Evolutionary conservation across 169 alveolate genomes (phyloP).

Genomic region (Plasmodium coatneyi): DNA sequence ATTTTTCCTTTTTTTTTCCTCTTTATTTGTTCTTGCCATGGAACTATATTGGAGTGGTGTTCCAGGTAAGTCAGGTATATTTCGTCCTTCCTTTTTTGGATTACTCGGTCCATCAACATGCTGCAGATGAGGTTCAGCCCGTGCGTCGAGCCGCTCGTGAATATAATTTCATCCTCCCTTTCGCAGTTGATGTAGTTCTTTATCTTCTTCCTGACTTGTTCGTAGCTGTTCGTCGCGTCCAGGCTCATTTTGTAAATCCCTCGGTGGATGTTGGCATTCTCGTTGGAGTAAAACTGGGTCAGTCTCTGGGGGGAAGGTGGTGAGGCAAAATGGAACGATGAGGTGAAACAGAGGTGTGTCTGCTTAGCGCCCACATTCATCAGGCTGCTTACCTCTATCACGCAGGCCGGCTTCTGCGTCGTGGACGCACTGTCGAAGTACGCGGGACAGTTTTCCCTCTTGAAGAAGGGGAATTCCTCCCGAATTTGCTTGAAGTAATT

Average conservation of each 20-base stretch:
- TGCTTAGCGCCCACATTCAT: background rate
- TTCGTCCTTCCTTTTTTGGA: conserved; percentile 73
- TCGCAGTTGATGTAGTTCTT: conserved; percentile 75
- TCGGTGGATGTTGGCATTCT: conserved; percentile 46
- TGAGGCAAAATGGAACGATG: no score
- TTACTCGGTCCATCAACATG: conserved; percentile 59
- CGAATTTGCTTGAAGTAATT: conserved; percentile 49
- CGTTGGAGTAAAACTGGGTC: conserved; percentile 55
- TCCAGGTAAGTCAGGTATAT: conserved; percentile 79
- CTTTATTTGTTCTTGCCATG: conserved; percentile 79
- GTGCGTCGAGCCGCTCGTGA: conserved; percentile 84
- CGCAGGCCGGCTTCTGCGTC: conserved; percentile 80
- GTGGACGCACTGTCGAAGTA: conserved; percentile 86
- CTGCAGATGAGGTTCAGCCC: conserved; percentile 79
- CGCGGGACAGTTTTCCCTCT: conserved; percentile 14
- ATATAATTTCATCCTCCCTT: conserved; percentile 71
- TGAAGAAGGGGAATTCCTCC: conserved; percentile 33
- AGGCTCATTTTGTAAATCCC: conserved; percentile 36
- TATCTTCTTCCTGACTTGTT: conserved; percentile 70
- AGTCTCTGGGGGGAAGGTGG: conserved; percentile 61
- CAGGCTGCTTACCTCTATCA: conserved; percentile 65
- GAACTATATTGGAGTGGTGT: conserved; percentile 82
- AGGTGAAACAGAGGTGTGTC: background rate
- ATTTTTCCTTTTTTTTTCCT: conserved; percentile 67
- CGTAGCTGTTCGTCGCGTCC: conserved; percentile 74